Evolutionary conservation across 768 basidiomycete species (phyloP).

Genomic region (Royoungia palumana): DNA sequence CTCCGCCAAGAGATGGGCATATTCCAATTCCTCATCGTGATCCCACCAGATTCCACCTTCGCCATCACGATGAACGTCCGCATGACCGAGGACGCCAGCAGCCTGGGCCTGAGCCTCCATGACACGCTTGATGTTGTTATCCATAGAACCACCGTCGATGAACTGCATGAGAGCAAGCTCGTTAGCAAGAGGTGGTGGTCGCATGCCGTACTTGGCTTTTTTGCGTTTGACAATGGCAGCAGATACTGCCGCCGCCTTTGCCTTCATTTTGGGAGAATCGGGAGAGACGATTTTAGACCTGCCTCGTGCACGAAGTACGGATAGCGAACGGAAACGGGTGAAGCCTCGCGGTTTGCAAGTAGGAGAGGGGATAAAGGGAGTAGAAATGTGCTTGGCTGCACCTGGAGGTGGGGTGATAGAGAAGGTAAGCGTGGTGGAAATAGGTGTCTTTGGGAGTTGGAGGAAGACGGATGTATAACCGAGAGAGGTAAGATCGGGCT

Average conservation of each 20-base stretch:
- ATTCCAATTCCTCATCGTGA: conserved; percentile 69
- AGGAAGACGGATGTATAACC: conserved; percentile 70
- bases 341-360: conserved; percentile 29
- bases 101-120: conserved; percentile 56
- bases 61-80: conserved; percentile 57
- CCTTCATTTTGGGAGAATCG: conserved; percentile 24
- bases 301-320: conserved; percentile 40
- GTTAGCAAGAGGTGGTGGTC: conserved; percentile 51
- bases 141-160: conserved; percentile 57
- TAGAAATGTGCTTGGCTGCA: conserved; percentile 16
- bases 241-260: conserved; percentile 15
- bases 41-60: conserved; percentile 69
- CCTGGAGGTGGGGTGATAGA: conserved; percentile 5
- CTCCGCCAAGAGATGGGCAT: conserved; percentile 53
- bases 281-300: conserved; percentile 37
- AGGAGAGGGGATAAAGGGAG: conserved; percentile 10
- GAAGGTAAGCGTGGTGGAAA: conserved; percentile 20
- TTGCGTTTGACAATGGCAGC: conserved; percentile 45
- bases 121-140: conserved; percentile 50
- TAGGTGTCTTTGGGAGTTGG: conserved; percentile 50
- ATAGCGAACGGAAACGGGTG: conserved; percentile 50
- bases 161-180: conserved; percentile 73
- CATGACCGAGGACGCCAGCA: conserved; percentile 35
- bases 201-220: conserved; percentile 48
- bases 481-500: conserved; percentile 52